Evolutionary conservation across 768 basidiomycete genomes (phyloP).

Genomic region (Collybia nuda): DNA sequence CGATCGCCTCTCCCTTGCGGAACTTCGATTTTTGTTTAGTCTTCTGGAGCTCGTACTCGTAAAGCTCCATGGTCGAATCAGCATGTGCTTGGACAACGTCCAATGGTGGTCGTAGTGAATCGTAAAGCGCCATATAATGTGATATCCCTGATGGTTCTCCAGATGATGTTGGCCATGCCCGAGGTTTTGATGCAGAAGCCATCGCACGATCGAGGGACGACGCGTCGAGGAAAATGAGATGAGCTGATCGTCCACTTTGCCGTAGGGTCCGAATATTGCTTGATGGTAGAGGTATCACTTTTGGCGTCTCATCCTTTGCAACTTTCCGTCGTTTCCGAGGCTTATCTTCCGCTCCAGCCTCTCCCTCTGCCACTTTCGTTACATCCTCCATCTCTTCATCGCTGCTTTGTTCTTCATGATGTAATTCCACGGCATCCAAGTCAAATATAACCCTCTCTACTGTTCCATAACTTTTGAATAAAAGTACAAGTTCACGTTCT

Average conservation of each 20-base stretch:
- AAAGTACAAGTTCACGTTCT: slow-evolving; percentile 69
- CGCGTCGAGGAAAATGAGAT: slow-evolving; percentile 69
- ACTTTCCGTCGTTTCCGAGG: slow-evolving; percentile 41
- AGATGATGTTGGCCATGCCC: slow-evolving; percentile 60
- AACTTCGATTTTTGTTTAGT: slow-evolving; percentile 64
- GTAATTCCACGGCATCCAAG: slow-evolving; percentile 39
- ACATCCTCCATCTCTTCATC: slow-evolving; percentile 41
- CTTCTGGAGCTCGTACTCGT: slow-evolving; percentile 70
- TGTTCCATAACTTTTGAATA: slow-evolving; percentile 80
- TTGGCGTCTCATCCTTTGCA: slow-evolving; percentile 40
- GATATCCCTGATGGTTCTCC: slow-evolving; percentile 67
- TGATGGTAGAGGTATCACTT: slow-evolving; percentile 61
- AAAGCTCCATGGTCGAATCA: slow-evolving; percentile 73
- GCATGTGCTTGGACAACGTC: slow-evolving; percentile 75
- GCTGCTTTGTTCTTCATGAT: slow-evolving; percentile 39
- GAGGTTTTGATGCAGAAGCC: slow-evolving; percentile 47
- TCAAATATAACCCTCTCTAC: slow-evolving; percentile 76
- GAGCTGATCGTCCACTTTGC: slow-evolving; percentile 65
- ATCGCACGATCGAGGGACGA: slow-evolving; percentile 73
- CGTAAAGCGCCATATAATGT: slow-evolving; percentile 69
- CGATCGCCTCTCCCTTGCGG: slow-evolving; percentile 81
- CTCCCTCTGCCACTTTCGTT: slow-evolving; percentile 27
- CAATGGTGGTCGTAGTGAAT: slow-evolving; percentile 72
- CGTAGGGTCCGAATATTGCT: slow-evolving; percentile 53
- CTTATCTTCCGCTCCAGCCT: slow-evolving; percentile 28